These are phyloP conservation scores for Penicillium sclerotigenum DNA, from an alignment of 2,329 filamentous ascomycete species.

Conservation along the genomic window DNA sequence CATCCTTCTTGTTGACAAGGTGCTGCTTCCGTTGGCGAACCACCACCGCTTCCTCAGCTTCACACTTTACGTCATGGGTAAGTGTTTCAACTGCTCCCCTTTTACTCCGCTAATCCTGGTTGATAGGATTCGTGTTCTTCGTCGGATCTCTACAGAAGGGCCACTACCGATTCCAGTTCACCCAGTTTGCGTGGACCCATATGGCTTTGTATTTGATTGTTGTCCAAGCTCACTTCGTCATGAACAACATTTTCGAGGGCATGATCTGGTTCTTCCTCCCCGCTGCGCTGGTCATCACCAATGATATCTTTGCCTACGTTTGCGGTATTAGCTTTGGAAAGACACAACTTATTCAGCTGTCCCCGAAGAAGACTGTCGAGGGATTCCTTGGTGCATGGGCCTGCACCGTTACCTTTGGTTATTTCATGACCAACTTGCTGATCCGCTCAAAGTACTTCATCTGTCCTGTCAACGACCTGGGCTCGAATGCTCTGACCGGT, in stretches of 20 bases:
- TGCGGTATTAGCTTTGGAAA: slow-evolving; percentile 96
- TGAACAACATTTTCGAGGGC: slow-evolving; percentile 99
- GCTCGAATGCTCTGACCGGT: slow-evolving; percentile 87
- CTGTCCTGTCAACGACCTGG: slow-evolving; percentile 94
- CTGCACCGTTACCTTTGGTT: slow-evolving; percentile 84
- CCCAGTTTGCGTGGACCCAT: slow-evolving; percentile 98
- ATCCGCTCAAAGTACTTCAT: slow-evolving; percentile 96
- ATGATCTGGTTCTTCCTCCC: slow-evolving; percentile 99
- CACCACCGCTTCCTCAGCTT: slow-evolving; percentile 99
- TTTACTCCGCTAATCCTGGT: slow-evolving; percentile 9
- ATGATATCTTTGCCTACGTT: slow-evolving; percentile 97
- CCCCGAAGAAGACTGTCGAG: slow-evolving; percentile 98
- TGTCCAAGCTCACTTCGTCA: slow-evolving; percentile 96
- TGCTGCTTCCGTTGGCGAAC: slow-evolving; percentile 87
- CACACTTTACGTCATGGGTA: slow-evolving; percentile 94
- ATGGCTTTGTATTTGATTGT: slow-evolving; percentile 98
- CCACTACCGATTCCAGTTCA: slow-evolving; percentile 98
- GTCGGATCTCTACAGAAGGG: slow-evolving; percentile 91
- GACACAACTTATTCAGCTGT: slow-evolving; percentile 95
- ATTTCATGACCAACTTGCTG: slow-evolving; percentile 76
- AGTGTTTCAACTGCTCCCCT: slow-evolving; percentile 30
- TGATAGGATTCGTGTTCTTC: slow-evolving; percentile 91
- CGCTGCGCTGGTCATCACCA: slow-evolving; percentile 90
- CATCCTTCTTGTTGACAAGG: slow-evolving; percentile 89
- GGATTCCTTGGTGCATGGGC: slow-evolving; percentile 95